Evolutionary conservation across 441 rosid genomes (phyloP).

Genomic region (Isatis lusitanica): DNA sequence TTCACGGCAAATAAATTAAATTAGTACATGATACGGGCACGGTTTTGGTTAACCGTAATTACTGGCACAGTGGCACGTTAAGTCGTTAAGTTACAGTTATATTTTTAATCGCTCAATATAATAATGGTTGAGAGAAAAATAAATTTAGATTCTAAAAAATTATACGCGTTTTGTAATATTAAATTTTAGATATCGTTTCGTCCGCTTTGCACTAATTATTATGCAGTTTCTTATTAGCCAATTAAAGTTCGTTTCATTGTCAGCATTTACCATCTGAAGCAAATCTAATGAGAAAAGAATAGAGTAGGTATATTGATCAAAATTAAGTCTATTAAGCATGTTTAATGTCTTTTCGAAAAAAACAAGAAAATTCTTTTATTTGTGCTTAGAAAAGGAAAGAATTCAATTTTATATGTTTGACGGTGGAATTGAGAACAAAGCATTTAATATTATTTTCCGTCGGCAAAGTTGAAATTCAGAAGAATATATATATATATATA

Average conservation of each 20-base stretch:
- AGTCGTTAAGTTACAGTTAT: too few species aligned
- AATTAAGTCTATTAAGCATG: constrained; percentile 12
- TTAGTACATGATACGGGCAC: neutral
- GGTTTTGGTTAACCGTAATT: neutral
- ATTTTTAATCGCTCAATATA: too few species aligned
- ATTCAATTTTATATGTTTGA: constrained; percentile 16
- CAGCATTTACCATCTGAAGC: too few species aligned
- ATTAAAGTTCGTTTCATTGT: too few species aligned
- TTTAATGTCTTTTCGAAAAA: neutral
- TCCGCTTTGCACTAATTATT: too few species aligned
- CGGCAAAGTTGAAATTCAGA: constrained; percentile 27
- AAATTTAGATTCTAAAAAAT: too few species aligned
- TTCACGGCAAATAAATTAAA: neutral
- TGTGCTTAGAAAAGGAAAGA: neutral
- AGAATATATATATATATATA: neutral
- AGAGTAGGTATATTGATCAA: neutral
- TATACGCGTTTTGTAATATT: too few species aligned
- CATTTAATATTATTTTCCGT: neutral
- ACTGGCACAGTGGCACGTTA: neutral
- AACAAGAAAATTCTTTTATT: too few species aligned
- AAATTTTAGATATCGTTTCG: too few species aligned
- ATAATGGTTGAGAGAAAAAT: too few species aligned
- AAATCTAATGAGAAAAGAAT: too few species aligned
- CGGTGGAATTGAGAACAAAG: constrained; percentile 25
- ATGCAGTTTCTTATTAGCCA: too few species aligned